Evolutionary conservation across 2,329 filamentous ascomycete species (phyloP).

Genomic region (Drechslerella stenobrocha): DNA sequence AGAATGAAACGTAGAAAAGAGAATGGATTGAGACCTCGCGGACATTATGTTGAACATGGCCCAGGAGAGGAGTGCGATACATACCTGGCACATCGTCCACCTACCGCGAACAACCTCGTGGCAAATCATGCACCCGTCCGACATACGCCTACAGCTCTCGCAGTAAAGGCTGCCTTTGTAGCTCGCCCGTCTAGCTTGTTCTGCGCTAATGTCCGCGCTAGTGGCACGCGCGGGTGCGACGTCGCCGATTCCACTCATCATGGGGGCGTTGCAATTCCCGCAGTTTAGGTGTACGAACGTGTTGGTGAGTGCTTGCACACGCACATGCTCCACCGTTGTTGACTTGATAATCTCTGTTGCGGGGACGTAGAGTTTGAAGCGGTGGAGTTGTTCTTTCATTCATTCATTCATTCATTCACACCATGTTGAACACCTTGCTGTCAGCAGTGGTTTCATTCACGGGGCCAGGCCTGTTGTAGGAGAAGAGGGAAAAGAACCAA

Average conservation of each 20-base stretch:
- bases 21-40: no score
- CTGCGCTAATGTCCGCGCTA: slow-evolving; percentile 10
- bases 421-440: neutral
- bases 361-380: slow-evolving; percentile 50
- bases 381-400: slow-evolving; percentile 47
- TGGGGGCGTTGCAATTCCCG: slow-evolving; percentile 36
- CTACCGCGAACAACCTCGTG: slow-evolving; percentile 50
- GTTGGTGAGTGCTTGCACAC: slow-evolving; percentile 39
- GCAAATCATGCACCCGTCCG: slow-evolving; percentile 52
- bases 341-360: slow-evolving; percentile 47
- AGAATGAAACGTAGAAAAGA: neutral
- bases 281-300: slow-evolving; percentile 43
- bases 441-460: neutral
- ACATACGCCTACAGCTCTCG: slow-evolving; percentile 48
- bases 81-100: slow-evolving; percentile 52
- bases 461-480: neutral
- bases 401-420: neutral
- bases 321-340: slow-evolving; percentile 30
- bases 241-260: slow-evolving; percentile 24
- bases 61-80: no score
- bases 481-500: slow-evolving; percentile 22
- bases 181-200: slow-evolving; percentile 30
- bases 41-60: neutral
- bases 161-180: slow-evolving; percentile 50
- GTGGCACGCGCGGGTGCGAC: neutral